Conservation (phyloP, 495 filamentous ascomycete species). For the Penicillium bialowiezense region DNA sequence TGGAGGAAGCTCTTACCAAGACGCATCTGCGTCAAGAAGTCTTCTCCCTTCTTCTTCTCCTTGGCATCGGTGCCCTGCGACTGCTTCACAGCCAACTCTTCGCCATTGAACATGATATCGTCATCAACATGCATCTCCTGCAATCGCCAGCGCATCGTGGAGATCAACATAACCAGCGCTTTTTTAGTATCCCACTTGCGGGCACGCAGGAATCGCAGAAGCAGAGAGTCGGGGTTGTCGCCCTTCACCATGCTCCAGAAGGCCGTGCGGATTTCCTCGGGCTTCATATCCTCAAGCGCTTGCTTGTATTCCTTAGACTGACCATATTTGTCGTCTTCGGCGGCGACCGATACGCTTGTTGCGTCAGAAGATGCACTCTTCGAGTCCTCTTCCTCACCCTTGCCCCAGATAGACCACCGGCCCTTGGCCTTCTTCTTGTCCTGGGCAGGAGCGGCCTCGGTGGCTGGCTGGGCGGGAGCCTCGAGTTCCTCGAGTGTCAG, state of each 20-base stretch:
- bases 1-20: conserved; percentile 96
- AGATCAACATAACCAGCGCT: conserved; percentile 89
- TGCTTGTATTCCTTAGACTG: conserved; percentile 83
- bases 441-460: conserved; percentile 20
- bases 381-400: conserved; percentile 52
- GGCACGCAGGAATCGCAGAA: conserved; percentile 86
- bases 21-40: conserved; percentile 80
- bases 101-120: conserved; percentile 79
- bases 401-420: conserved; percentile 57
- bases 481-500: conserved; percentile 44
- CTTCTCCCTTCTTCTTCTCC: conserved; percentile 65
- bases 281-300: conserved; percentile 68
- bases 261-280: conserved; percentile 73
- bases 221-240: conserved; percentile 84
- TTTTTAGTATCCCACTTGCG: conserved; percentile 96
- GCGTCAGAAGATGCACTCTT: conserved; percentile 28
- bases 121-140: conserved; percentile 81
- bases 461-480: conserved; percentile 8
- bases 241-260: conserved; percentile 98
- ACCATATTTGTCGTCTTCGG: conserved; percentile 87
- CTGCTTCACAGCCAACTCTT: conserved; percentile 60
- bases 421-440: conserved; percentile 67
- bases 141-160: conserved; percentile 88
- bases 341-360: conserved; percentile 29
- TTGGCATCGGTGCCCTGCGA: conserved; percentile 52